Conservation (phyloP, 495 filamentous ascomycete genomes). For the Lasiosphaeria miniovina region DNA sequence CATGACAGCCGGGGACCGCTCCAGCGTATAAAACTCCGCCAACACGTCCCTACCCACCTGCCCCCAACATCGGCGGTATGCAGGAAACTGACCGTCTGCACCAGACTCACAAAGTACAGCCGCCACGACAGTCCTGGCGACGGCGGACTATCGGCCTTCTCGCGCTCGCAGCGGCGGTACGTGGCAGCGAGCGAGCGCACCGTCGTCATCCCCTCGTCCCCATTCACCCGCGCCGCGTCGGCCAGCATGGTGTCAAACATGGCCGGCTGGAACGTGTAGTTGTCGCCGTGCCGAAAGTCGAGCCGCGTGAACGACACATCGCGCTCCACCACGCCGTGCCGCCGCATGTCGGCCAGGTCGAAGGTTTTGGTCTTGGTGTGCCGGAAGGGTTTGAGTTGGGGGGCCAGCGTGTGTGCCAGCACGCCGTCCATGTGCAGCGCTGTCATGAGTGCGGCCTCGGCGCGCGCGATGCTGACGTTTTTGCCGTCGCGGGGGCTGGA, state of each 20-base stretch:
- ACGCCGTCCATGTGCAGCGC: conserved; percentile 24
- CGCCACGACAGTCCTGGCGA: conserved; percentile 1
- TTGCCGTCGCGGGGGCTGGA: conserved; percentile 37
- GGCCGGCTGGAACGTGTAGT: conserved; percentile 36
- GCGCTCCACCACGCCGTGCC: conserved; percentile 39
- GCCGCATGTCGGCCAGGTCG: conserved; percentile 31
- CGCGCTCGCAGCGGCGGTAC: conserved; percentile 27
- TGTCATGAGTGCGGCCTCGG: conserved; percentile 32
- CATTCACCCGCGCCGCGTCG: conserved; percentile 16
- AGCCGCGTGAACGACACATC: conserved; percentile 36
- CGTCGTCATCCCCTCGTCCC: conserved; percentile 26
- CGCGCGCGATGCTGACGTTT: conserved; percentile 27
- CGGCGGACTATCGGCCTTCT: conserved; percentile 24
- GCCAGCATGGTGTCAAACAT: conserved; percentile 32
- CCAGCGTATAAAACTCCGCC: conserved; percentile 2
- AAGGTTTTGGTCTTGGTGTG: conserved; percentile 32
- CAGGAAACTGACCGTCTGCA: conserved; percentile 13
- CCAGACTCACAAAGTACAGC: conserved; percentile 16
- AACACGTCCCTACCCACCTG: conserved; percentile 4
- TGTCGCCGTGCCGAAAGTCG: conserved; percentile 34
- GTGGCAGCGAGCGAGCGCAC: conserved; percentile 29
- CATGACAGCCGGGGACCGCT: conserved; percentile 8
- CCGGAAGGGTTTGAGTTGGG: conserved; percentile 22
- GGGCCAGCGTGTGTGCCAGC: conserved; percentile 26
- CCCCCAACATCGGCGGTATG: conserved; percentile 7